Base-by-base conservation (phyloP, 805 yeast species). In the Kodamaea neixiangensis region DNA sequence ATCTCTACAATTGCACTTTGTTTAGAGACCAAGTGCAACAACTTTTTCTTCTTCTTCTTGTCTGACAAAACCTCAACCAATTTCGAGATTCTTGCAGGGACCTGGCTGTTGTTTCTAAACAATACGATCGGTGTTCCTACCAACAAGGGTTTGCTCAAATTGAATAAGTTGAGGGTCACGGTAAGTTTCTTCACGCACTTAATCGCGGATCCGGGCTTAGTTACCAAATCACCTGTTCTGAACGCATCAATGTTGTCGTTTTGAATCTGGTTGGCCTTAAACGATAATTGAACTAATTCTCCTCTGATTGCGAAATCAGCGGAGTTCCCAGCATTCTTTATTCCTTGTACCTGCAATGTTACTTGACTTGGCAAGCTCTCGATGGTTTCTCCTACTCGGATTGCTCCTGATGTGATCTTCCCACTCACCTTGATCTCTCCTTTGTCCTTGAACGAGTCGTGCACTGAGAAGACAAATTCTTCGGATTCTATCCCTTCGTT, bases 121-220 rank as follows among this genome's bases (percentile, higher is more conserved):
- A 89, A 65, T 38, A 89, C 80, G 56, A 90, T 77, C 38, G 92
- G 86, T 0, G 96, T 78, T 6, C 97, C 97, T 11, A 86, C 83
- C 38, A 91, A 69, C 43, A 91, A 67, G 0, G 97, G 97, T 56
- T 88, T 77, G 33, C 76, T 76, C 59, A 83, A 64, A 52, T 74
- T 67, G 58, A 74, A 75, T 45, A 74, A 62, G 49, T 57, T 66
- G 41, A 74, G 47, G 4, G 59, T 48, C 17, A 67, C 69, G 3
- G 54, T 58, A 48, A 75, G 68, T 15, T 55, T 60, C 47, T 60
- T 63, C 5, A 62, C 70, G 2, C 72, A 54, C 39, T 54, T 58
- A 9, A 69, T 59, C 2, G 64, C 54, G 1, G 69, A 57, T 13
- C 58, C 60, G 15, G 63, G 44, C 47, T 63, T 64, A 42, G 70